Evolutionary conservation across 495 filamentous ascomycete species (phyloP).

Genomic region (Pseudomonodictys pantanalensis): DNA sequence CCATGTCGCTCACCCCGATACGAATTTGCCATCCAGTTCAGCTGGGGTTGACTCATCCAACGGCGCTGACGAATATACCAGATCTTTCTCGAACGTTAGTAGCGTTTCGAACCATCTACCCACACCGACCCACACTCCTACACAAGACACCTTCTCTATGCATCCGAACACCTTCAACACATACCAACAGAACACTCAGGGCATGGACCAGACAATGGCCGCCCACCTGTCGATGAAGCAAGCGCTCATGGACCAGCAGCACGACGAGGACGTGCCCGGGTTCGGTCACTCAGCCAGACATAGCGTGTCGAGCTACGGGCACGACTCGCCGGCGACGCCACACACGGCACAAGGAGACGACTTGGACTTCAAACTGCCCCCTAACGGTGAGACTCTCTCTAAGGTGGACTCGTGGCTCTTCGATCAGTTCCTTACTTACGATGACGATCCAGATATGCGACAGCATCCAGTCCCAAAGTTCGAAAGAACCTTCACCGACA

Average conservation of each 20-base stretch:
- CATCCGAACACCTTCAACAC: conserved; percentile 16
- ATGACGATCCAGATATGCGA: conserved; percentile 38
- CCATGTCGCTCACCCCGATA: conserved; percentile 41
- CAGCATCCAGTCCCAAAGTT: conserved; percentile 65
- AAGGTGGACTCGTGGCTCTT: conserved; percentile 50
- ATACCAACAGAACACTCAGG: conserved; percentile 12
- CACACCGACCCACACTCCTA: conserved; percentile 40
- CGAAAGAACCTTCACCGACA: conserved; percentile 79
- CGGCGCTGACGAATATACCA: conserved; percentile 31
- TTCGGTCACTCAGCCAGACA: conserved; percentile 52
- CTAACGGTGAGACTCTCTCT: conserved; percentile 38
- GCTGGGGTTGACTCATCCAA: conserved; percentile 33
- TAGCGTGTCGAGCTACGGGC: conserved; percentile 54
- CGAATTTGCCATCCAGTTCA: conserved; percentile 33
- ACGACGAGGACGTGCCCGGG: conserved; percentile 42
- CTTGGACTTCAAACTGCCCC: conserved; percentile 42
- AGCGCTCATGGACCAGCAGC: conserved; percentile 53
- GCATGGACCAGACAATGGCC: conserved; percentile 43
- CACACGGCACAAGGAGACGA: conserved; percentile 54
- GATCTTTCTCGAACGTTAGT: conserved; percentile 38
- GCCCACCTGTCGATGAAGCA: conserved; percentile 55
- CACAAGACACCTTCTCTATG: conserved; percentile 36
- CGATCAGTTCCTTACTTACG: conserved; percentile 59
- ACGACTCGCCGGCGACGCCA: conserved; percentile 58
- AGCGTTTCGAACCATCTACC: conserved; percentile 22